phyloP scores from a whole-genome alignment of 805 yeast genomes.

The Candida dajiaensis region DNA sequence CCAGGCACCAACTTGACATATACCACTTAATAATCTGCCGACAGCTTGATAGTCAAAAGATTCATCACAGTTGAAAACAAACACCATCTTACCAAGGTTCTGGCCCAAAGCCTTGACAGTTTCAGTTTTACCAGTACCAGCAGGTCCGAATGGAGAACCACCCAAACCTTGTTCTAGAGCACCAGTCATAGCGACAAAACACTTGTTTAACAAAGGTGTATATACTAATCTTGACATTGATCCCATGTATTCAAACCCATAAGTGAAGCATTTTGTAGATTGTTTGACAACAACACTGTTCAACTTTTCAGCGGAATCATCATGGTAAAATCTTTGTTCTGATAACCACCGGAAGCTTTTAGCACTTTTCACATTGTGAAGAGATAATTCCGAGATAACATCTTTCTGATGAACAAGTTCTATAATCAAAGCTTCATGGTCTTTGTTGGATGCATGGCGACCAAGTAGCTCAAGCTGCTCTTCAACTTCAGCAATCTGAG shows the following conservation, averaged over 20 bases:
- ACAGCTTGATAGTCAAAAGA: conserved; percentile 76
- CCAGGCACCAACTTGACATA: conserved; percentile 85
- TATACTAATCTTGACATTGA: conserved; percentile 64
- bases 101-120: conserved; percentile 80
- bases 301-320: conserved; percentile 21
- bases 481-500: conserved; percentile 20
- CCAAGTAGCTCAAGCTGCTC: neutral
- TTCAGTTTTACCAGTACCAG: conserved; percentile 97
- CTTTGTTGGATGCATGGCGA: conserved; percentile 40
- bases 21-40: conserved; percentile 69
- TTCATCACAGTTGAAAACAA: conserved; percentile 91
- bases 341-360: conserved; percentile 40
- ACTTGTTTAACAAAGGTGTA: conserved; percentile 64
- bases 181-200: conserved; percentile 64
- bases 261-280: conserved; percentile 42
- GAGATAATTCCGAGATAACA: conserved; percentile 24
- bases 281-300: conserved; percentile 42
- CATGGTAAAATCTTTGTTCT: conserved; percentile 42
- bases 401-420: conserved; percentile 60
- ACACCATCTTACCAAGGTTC: conserved; percentile 70
- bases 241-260: conserved; percentile 84
- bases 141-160: conserved; percentile 93
- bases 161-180: conserved; percentile 73
- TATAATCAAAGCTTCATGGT: conserved; percentile 55
- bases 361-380: conserved; percentile 6